Evolutionary conservation across 164 flowering plant genomes (phyloP).

Genomic region (Houttuynia cordata): DNA sequence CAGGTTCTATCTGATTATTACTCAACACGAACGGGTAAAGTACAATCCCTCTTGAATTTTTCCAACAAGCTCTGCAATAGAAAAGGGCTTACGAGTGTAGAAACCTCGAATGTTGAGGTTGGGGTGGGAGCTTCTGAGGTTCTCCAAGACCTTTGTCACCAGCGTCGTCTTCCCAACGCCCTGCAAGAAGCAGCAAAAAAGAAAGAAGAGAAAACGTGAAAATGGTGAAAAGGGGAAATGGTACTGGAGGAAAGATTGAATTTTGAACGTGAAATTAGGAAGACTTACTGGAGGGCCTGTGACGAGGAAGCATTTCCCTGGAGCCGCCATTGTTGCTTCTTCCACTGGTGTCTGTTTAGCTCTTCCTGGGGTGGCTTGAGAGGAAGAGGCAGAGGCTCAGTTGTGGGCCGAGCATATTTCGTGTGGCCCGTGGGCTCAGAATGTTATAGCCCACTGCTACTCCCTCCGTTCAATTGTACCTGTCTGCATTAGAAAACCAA

Average conservation of each 20-base stretch:
- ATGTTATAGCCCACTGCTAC: no score
- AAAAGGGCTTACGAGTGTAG: slow-evolving; percentile 44
- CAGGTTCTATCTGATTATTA: no score
- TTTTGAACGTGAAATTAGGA: no score
- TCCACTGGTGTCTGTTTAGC: background rate
- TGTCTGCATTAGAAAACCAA: no score
- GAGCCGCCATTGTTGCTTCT: slow-evolving; percentile 1
- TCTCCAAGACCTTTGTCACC: slow-evolving; percentile 48
- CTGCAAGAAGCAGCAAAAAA: slow-evolving; percentile 16
- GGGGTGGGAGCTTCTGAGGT: slow-evolving; percentile 43
- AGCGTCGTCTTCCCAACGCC: slow-evolving; percentile 81
- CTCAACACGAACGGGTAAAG: no score
- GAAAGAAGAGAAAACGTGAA: background rate
- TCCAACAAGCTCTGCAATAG: background rate
- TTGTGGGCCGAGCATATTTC: no score
- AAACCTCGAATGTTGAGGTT: slow-evolving; percentile 60
- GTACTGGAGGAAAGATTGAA: background rate
- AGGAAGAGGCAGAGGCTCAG: no score
- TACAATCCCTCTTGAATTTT: no score
- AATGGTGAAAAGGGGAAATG: no score
- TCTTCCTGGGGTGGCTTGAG: no score
- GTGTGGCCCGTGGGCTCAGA: no score
- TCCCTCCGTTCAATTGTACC: no score
- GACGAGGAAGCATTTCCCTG: slow-evolving; percentile 7
- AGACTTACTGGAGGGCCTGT: slow-evolving; percentile 7